These are phyloP conservation scores for Penicillium sp. DNA, from an alignment of 2,329 filamentous ascomycete genomes.

Conservation along the genomic window DNA sequence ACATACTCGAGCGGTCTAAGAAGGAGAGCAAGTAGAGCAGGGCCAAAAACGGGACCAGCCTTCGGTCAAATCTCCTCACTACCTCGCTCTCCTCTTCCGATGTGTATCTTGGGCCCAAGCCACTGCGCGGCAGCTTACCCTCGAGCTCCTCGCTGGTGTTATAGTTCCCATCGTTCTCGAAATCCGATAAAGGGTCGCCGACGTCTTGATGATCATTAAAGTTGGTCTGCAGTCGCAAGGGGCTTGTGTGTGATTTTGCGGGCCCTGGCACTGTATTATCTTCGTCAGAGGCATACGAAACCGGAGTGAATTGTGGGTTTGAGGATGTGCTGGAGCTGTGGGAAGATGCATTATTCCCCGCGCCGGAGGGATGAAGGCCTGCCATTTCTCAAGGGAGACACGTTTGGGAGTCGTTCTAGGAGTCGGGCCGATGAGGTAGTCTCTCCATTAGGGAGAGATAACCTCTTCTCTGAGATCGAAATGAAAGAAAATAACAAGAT, in stretches of 20 bases:
- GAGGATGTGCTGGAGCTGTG: slow-evolving; percentile 28
- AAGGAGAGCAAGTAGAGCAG: slow-evolving; percentile 83
- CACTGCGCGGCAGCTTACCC: slow-evolving; percentile 10
- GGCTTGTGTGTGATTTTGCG: slow-evolving; percentile 19
- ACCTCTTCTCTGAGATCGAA: neutral
- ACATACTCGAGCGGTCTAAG: slow-evolving; percentile 77
- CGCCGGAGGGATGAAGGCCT: slow-evolving; percentile 27
- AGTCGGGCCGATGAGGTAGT: neutral
- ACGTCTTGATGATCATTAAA: slow-evolving; percentile 24
- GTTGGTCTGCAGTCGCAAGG: slow-evolving; percentile 38
- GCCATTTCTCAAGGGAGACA: slow-evolving; percentile 20
- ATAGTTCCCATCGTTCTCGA: slow-evolving; percentile 29
- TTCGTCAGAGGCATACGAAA: slow-evolving; percentile 34
- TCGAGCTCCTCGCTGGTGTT: slow-evolving; percentile 30
- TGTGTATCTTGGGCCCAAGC: slow-evolving; percentile 38
- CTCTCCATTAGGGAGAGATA: neutral
- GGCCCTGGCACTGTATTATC: slow-evolving; percentile 18
- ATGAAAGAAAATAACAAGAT: neutral
- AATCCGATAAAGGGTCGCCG: slow-evolving; percentile 23
- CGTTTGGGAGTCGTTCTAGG: neutral
- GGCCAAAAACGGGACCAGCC: slow-evolving; percentile 76
- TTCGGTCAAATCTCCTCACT: slow-evolving; percentile 72
- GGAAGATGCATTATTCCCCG: slow-evolving; percentile 29
- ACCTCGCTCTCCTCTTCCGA: slow-evolving; percentile 71
- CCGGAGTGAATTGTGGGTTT: slow-evolving; percentile 35